These are phyloP conservation scores for Populus deltoides DNA, from an alignment of 345 rosid genomes.

Conservation along the genomic window DNA sequence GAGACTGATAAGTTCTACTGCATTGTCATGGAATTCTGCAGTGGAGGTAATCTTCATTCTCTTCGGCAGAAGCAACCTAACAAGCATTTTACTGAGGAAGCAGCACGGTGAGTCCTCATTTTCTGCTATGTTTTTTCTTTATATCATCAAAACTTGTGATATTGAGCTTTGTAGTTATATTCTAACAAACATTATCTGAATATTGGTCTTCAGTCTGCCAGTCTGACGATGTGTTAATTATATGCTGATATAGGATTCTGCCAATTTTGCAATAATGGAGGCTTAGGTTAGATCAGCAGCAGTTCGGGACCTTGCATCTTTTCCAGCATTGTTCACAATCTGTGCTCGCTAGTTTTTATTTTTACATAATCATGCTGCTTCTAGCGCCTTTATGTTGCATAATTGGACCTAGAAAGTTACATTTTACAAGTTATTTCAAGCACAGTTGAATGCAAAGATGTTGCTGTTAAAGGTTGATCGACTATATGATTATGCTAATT, in stretches of 20 bases:
- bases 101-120: conserved; percentile 19
- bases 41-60: conserved; percentile 37
- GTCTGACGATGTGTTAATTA: not conserved
- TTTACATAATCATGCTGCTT: not conserved
- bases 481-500: not conserved
- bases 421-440: not conserved
- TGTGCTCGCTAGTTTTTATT: not conserved
- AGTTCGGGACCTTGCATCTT: not conserved
- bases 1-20: conserved; percentile 37
- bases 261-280: not conserved
- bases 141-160: not conserved
- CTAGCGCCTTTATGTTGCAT: not conserved
- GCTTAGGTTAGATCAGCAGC: not conserved
- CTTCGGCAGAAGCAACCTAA: conserved; percentile 34
- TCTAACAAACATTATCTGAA: not conserved
- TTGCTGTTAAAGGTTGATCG: not conserved
- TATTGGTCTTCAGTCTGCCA: not conserved
- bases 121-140: not conserved
- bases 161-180: not conserved
- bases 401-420: not conserved
- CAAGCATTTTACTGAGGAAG: conserved; percentile 31
- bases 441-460: not conserved
- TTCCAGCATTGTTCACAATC: not conserved
- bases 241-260: not conserved
- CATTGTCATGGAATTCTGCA: conserved; percentile 38